These are phyloP conservation scores for Penicillium angulare DNA, from an alignment of 495 filamentous ascomycete genomes.

Conservation along the genomic window DNA sequence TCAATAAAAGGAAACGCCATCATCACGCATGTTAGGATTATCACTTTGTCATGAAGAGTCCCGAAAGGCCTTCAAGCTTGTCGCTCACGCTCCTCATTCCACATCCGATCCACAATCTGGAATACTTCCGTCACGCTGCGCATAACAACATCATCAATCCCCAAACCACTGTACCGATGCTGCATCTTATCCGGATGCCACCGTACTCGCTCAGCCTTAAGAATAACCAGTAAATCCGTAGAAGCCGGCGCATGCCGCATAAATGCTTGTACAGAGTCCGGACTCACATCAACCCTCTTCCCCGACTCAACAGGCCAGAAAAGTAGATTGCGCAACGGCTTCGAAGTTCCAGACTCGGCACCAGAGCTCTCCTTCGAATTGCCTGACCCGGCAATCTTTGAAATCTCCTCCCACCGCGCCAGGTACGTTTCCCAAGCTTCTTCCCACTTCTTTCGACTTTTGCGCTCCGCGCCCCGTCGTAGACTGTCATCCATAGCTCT, in stretches of 20 bases:
- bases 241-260: slow-evolving; percentile 50
- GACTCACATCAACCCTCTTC: slow-evolving; percentile 55
- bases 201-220: slow-evolving; percentile 84
- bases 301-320: slow-evolving; percentile 79
- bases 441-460: slow-evolving; percentile 47
- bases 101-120: slow-evolving; percentile 83
- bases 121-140: slow-evolving; percentile 87
- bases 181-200: slow-evolving; percentile 99
- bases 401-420: slow-evolving; percentile 59
- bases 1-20: no score
- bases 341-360: not conserved
- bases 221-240: slow-evolving; percentile 48
- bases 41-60: not conserved
- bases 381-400: slow-evolving; percentile 20
- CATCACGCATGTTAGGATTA: no score
- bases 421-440: slow-evolving; percentile 65
- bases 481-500: slow-evolving; percentile 52
- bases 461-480: slow-evolving; percentile 47
- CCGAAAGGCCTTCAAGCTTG: slow-evolving; percentile 1
- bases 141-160: slow-evolving; percentile 64
- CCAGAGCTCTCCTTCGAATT: not conserved
- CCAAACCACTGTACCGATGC: slow-evolving; percentile 72
- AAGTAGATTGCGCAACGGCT: slow-evolving; percentile 46
- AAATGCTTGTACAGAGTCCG: slow-evolving; percentile 63
- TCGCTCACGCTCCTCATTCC: slow-evolving; percentile 55